Conservation (phyloP, 441 rosid genomes). For the Biscutella laevigata region DNA sequence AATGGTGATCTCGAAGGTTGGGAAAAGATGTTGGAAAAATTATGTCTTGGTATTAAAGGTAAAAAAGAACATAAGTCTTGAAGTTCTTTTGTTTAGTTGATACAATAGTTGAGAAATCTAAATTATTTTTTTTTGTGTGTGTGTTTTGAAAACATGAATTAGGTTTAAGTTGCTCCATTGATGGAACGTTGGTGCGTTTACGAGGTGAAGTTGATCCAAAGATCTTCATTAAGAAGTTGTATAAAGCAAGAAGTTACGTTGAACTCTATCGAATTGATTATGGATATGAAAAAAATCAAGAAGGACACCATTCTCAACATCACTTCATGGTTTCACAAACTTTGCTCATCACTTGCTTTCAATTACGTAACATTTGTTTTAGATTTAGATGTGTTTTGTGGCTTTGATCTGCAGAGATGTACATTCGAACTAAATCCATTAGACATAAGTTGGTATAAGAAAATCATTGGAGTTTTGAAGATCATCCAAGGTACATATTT, state of each 20-base stretch:
- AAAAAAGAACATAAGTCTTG: neutral
- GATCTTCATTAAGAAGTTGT: constrained; percentile 13
- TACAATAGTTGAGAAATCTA: neutral
- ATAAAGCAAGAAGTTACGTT: constrained; percentile 8
- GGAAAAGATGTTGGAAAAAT: neutral
- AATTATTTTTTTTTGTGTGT: no score
- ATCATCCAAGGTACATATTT: constrained; percentile 18
- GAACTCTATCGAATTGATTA: constrained; percentile 11
- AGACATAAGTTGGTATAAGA: constrained; percentile 16
- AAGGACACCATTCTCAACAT: neutral
- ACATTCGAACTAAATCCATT: neutral
- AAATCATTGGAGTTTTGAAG: constrained; percentile 12
- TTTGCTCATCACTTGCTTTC: neutral
- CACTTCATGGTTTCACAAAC: constrained; percentile 13
- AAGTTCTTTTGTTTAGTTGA: neutral
- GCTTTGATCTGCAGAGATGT: constrained; percentile 8
- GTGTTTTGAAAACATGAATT: neutral
- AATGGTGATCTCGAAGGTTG: constrained; percentile 5
- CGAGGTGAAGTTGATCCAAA: constrained; percentile 15
- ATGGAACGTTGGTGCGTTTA: constrained; percentile 10
- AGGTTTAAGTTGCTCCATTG: constrained; percentile 11
- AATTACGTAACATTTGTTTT: neutral
- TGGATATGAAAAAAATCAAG: constrained; percentile 24
- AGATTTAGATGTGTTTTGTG: neutral
- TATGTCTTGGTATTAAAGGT: constrained; percentile 13